A percentile compares a stretch with the other conserved stretches of the same genome.
These are phyloP conservation scores for Trichosporon asahii DNA, from an alignment of 1,284 basidiomycete species.

Conservation along the genomic window DNA sequence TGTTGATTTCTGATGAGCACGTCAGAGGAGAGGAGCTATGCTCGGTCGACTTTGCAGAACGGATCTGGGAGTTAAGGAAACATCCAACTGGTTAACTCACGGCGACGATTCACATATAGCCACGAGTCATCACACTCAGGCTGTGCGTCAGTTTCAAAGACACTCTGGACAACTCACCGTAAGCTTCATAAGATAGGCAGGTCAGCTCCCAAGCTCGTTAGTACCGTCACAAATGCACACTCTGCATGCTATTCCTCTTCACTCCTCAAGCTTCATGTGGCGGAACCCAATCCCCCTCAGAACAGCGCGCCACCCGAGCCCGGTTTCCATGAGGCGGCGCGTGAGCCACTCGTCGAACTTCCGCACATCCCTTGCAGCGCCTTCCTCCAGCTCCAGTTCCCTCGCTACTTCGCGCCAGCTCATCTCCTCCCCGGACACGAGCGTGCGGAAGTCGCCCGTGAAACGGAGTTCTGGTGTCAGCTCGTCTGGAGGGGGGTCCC, in stretches of 20 bases:
- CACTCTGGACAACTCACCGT: no score
- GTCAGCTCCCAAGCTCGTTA: no score
- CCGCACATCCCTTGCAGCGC: background rate
- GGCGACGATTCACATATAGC: no score
- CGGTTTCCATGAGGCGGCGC: background rate
- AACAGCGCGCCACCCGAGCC: background rate
- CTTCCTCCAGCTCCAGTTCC: background rate
- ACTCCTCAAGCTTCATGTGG: background rate
- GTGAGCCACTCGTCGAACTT: slow-evolving; percentile 10
- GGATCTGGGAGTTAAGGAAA: no score
- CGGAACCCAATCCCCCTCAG: background rate
- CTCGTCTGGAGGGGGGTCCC: background rate
- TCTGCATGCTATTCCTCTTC: background rate
- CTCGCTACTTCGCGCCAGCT: background rate
- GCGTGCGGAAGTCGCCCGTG: background rate
- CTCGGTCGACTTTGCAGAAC: no score
- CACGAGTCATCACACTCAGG: no score
- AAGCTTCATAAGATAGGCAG: no score
- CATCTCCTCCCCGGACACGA: background rate
- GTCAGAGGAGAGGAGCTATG: no score
- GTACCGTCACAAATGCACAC: background rate
- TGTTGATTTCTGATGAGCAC: no score
- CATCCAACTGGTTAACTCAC: no score
- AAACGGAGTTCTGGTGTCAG: background rate
- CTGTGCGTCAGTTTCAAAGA: no score